Percentiles rank a stretch among this genome's conserved stretches.
Evolutionary conservation across 2,329 filamentous ascomycete genomes (phyloP).

Genomic region (Periconia sp.): DNA sequence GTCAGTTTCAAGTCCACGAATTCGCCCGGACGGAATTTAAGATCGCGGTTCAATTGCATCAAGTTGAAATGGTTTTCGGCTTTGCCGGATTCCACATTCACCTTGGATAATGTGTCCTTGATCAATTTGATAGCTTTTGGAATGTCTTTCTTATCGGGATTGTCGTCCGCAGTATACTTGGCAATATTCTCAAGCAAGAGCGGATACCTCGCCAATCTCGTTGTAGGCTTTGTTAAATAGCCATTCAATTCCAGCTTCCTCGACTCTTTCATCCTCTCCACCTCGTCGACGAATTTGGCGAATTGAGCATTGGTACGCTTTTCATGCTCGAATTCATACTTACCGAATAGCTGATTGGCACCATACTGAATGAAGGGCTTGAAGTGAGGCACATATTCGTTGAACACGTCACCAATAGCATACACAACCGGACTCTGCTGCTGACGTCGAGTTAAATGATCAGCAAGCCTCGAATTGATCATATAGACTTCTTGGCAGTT

Average conservation of each 20-base stretch:
- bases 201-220: slow-evolving; percentile 89
- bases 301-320: slow-evolving; percentile 84
- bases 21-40: slow-evolving; percentile 88
- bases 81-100: slow-evolving; percentile 94
- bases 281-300: slow-evolving; percentile 90
- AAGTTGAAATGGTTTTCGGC: slow-evolving; percentile 97
- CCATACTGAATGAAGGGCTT: slow-evolving; percentile 96
- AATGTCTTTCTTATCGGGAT: slow-evolving; percentile 87
- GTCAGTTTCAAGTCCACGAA: slow-evolving; percentile 92
- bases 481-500: slow-evolving; percentile 94
- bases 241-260: slow-evolving; percentile 96
- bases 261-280: slow-evolving; percentile 93
- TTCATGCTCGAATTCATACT: slow-evolving; percentile 98
- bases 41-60: slow-evolving; percentile 84
- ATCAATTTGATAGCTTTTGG: slow-evolving; percentile 87
- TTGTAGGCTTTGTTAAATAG: slow-evolving; percentile 96
- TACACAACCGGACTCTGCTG: slow-evolving; percentile 87
- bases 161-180: slow-evolving; percentile 88
- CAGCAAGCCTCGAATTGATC: slow-evolving; percentile 86
- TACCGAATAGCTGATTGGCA: slow-evolving; percentile 91
- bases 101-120: slow-evolving; percentile 79
- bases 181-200: slow-evolving; percentile 86
- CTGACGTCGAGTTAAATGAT: slow-evolving; percentile 84
- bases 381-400: slow-evolving; percentile 89
- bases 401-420: slow-evolving; percentile 90